Percentiles rank a stretch among this genome's conserved stretches.
phyloP scores from a whole-genome alignment of 2,329 filamentous ascomycete genomes.

The Coniochaeta prunicola region DNA sequence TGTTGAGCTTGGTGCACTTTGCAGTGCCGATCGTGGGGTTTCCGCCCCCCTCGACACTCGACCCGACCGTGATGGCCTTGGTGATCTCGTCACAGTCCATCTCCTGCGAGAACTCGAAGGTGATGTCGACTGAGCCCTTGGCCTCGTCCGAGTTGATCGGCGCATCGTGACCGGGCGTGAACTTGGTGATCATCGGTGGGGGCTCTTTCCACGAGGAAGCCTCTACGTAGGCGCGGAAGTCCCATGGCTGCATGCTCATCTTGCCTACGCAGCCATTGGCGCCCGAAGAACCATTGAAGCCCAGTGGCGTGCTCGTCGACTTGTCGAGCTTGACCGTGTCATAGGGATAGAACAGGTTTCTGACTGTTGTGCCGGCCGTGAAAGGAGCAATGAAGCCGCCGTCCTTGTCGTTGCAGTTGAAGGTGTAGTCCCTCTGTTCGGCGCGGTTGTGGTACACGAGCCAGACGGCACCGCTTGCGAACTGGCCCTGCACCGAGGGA shows the following conservation, averaged over 20 bases:
- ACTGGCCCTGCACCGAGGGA: conserved; percentile 41
- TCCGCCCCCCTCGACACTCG: conserved; percentile 38
- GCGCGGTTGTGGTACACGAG: conserved; percentile 43
- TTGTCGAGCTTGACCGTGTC: conserved; percentile 44
- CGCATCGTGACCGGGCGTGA: conserved; percentile 53
- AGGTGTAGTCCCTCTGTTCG: conserved; percentile 42
- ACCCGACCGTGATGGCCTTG: conserved; percentile 41
- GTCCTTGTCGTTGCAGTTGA: conserved; percentile 42
- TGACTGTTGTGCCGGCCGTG: conserved; percentile 44
- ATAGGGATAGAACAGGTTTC: conserved; percentile 56
- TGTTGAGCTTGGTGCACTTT: conserved; percentile 32
- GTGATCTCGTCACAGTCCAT: conserved; percentile 55
- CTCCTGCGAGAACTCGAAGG: conserved; percentile 49
- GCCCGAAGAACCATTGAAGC: conserved; percentile 35
- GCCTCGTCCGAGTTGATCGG: conserved; percentile 37
- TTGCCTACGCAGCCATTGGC: conserved; percentile 48
- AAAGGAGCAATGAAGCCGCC: conserved; percentile 51
- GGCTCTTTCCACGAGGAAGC: conserved; percentile 40
- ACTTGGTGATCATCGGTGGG: conserved; percentile 50
- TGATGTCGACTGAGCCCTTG: conserved; percentile 25
- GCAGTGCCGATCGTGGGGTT: conserved; percentile 38
- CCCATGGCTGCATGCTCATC: conserved; percentile 46
- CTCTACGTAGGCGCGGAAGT: conserved; percentile 54
- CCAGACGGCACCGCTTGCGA: conserved; percentile 38
- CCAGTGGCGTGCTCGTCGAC: conserved; percentile 32